Conservation (phyloP, 805 yeast species). For the Kazachstania viticola region DNA sequence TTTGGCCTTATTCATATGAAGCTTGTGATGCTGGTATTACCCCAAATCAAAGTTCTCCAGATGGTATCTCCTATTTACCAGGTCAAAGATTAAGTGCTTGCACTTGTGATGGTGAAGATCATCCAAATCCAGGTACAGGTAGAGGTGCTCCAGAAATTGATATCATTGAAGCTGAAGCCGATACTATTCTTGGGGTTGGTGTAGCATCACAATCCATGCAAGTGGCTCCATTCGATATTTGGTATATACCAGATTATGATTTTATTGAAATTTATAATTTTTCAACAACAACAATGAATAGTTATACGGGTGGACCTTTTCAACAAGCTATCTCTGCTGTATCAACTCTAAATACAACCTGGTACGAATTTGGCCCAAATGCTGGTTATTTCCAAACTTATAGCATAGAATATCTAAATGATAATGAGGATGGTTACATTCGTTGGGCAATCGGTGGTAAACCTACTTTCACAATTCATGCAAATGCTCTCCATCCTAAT, state of each 20-base stretch:
- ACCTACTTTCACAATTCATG: constrained; percentile 64
- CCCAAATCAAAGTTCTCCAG: constrained; percentile 81
- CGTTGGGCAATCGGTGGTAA: constrained; percentile 78
- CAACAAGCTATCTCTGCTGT: constrained; percentile 88
- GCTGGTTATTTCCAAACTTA: constrained; percentile 53
- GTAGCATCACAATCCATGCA: constrained; percentile 88
- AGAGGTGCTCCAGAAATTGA: constrained; percentile 97
- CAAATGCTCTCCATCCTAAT: constrained; percentile 73
- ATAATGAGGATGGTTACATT: constrained; percentile 58
- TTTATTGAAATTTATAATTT: constrained; percentile 62
- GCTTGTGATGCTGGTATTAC: constrained; percentile 91
- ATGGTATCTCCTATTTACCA: constrained; percentile 77
- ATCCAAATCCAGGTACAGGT: constrained; percentile 79
- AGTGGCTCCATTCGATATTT: constrained; percentile 86
- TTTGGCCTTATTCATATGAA: constrained; percentile 89
- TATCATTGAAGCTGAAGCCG: constrained; percentile 74
- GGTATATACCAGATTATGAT: constrained; percentile 87
- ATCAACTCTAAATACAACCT: constrained; percentile 63
- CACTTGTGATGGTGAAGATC: constrained; percentile 73
- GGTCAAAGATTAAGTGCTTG: constrained; percentile 74
- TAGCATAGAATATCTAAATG: constrained; percentile 70
- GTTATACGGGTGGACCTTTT: constrained; percentile 84
- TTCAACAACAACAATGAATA: constrained; percentile 67
- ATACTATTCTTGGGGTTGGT: constrained; percentile 43
- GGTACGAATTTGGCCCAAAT: constrained; percentile 63